phyloP scores from a whole-genome alignment of 202 grass and related monocot species.

The Schoenoplectus tabernaemontani region DNA sequence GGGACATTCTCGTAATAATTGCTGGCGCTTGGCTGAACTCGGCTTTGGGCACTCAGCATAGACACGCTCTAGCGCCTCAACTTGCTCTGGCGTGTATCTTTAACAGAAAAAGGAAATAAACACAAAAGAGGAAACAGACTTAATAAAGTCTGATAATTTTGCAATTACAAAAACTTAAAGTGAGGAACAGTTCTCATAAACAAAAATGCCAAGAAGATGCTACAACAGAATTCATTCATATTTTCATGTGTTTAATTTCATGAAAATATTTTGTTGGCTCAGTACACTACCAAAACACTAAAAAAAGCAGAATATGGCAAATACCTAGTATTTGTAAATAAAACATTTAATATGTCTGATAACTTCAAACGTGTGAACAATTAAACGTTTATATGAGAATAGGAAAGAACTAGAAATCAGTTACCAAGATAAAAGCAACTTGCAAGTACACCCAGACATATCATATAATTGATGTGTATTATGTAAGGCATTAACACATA shows the following conservation, averaged over 20 bases:
- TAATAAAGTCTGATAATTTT: background rate
- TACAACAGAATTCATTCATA: background rate
- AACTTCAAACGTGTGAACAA: background rate
- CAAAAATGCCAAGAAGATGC: background rate
- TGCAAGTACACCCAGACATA: background rate
- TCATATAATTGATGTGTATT: background rate
- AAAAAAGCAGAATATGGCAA: background rate
- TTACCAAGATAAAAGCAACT: background rate
- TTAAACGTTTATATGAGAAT: background rate
- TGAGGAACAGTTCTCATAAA: background rate
- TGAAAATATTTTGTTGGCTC: background rate
- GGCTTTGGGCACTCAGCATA: conserved; percentile 93
- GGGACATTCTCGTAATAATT: conserved; percentile 70
- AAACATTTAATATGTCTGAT: background rate
- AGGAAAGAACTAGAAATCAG: background rate
- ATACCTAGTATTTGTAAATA: background rate
- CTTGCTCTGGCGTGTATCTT: conserved; percentile 74
- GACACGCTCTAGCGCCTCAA: conserved; percentile 77
- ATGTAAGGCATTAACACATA: background rate
- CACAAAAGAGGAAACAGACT: too few relatives aligned
- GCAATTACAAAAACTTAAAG: background rate
- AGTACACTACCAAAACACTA: background rate
- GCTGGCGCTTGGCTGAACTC: conserved; percentile 61
- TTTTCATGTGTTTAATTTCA: too few relatives aligned
- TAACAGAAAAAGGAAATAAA: background rate